Evolutionary conservation across 176 grass and related monocot genomes (phyloP).

Genomic region (Elaeis guineensis): DNA sequence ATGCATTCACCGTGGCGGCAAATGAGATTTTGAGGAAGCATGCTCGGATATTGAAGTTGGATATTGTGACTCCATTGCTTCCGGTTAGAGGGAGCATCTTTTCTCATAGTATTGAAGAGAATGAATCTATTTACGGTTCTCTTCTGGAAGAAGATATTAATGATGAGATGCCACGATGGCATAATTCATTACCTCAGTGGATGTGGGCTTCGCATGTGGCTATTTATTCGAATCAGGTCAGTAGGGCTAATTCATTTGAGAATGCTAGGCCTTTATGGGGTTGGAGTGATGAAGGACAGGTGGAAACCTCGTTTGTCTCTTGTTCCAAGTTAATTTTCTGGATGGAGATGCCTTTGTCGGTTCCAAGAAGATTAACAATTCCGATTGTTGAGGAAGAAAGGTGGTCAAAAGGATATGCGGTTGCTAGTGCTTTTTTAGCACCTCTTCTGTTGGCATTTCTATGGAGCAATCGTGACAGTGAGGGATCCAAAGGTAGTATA

Average conservation of each 20-base stretch:
- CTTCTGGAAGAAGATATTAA: constrained; percentile 65
- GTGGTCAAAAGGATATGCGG: constrained; percentile 83
- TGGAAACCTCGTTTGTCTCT: constrained; percentile 30
- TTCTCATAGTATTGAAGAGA: constrained; percentile 48
- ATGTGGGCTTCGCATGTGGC: constrained; percentile 99
- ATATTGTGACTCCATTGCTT: constrained; percentile 72
- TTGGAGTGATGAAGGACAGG: constrained; percentile 76
- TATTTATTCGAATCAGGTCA: constrained; percentile 87
- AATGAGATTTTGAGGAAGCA: constrained; percentile 92
- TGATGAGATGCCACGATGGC: constrained; percentile 35
- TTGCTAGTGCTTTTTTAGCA: constrained; percentile 60
- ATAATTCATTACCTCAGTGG: constrained; percentile 82
- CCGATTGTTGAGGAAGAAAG: constrained; percentile 79
- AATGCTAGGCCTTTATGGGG: constrained; percentile 86
- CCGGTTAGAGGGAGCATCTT: constrained; percentile 84
- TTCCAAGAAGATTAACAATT: constrained; percentile 91
- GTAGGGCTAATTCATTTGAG: constrained; percentile 45
- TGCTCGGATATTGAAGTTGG: constrained; percentile 72
- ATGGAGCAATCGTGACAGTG: constrained; percentile 47
- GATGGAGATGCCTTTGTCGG: constrained; percentile 73
- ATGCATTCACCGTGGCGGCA: constrained; percentile 79
- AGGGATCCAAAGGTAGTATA: constrained; percentile 28
- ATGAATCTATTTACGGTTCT: constrained; percentile 67
- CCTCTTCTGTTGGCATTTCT: constrained; percentile 77
- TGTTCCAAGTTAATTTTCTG: constrained; percentile 62